Percentiles rank a stretch among this genome's conserved stretches.
Conservation (phyloP, 2,329 filamentous ascomycete genomes). For the Rhinocladiella similis region DNA sequence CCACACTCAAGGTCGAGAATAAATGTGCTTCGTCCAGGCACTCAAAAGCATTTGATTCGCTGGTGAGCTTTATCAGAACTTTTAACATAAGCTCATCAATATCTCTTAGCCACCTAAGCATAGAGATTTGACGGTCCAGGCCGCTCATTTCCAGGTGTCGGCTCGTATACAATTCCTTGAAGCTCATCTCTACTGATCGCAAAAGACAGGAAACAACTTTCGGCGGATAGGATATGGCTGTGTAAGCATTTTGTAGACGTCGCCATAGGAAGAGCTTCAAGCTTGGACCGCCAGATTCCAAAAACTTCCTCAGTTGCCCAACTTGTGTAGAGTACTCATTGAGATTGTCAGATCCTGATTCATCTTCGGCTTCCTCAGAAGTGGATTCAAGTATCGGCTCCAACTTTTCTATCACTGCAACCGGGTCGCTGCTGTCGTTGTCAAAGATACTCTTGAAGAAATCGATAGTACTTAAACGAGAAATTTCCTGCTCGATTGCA, state of each 20-base stretch:
- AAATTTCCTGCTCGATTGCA: conserved; percentile 88
- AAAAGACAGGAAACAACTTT: conserved; percentile 88
- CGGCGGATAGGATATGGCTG: conserved; percentile 77
- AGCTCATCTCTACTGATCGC: conserved; percentile 79
- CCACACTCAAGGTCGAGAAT: conserved; percentile 67
- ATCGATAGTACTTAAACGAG: conserved; percentile 90
- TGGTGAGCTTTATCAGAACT: conserved; percentile 67
- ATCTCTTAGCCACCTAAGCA: conserved; percentile 76
- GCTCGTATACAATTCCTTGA: conserved; percentile 65
- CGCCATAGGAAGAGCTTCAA: conserved; percentile 87
- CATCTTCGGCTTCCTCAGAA: not conserved
- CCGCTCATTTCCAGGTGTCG: conserved; percentile 55
- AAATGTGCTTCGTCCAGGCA: conserved; percentile 81
- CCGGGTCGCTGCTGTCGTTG: conserved; percentile 75
- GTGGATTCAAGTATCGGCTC: conserved; percentile 83
- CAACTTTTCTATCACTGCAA: conserved; percentile 83
- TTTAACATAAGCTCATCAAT: conserved; percentile 75
- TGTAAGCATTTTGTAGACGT: conserved; percentile 85
- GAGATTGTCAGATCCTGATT: conserved; percentile 19
- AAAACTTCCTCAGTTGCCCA: conserved; percentile 80
- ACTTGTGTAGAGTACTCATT: conserved; percentile 21
- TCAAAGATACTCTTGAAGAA: conserved; percentile 92
- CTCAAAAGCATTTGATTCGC: conserved; percentile 71
- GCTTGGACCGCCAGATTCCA: conserved; percentile 77
- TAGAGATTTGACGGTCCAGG: conserved; percentile 64